These are phyloP conservation scores for Monilinia fructigena DNA, from an alignment of 2,329 filamentous ascomycete species.

Conservation along the genomic window DNA sequence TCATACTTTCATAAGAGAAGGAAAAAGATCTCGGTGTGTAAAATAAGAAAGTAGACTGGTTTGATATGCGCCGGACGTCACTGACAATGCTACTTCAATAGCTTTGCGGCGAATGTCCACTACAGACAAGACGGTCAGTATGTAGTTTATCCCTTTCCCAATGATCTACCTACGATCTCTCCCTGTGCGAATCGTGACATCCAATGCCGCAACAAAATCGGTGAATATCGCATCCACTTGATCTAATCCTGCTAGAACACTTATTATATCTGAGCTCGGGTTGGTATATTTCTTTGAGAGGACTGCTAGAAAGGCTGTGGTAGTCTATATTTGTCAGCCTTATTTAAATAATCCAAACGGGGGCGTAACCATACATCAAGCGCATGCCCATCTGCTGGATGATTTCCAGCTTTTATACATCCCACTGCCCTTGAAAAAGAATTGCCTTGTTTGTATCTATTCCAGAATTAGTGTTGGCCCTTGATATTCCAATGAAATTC, in stretches of 20 bases:
- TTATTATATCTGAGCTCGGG: slow-evolving; percentile 91
- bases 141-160: background rate
- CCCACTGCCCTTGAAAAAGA: slow-evolving; percentile 72
- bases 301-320: slow-evolving; percentile 83
- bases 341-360: slow-evolving; percentile 21
- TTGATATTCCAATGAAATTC: background rate
- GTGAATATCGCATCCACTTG: slow-evolving; percentile 83
- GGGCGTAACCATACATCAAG: slow-evolving; percentile 66
- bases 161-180: slow-evolving; percentile 56
- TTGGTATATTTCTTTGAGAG: slow-evolving; percentile 91
- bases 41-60: slow-evolving; percentile 93
- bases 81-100: slow-evolving; percentile 75
- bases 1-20: slow-evolving; percentile 85
- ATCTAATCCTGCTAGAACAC: slow-evolving; percentile 83
- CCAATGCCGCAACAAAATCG: slow-evolving; percentile 80
- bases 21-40: slow-evolving; percentile 90
- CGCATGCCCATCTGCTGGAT: slow-evolving; percentile 70
- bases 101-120: slow-evolving; percentile 76
- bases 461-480: slow-evolving; percentile 24
- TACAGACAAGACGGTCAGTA: slow-evolving; percentile 43
- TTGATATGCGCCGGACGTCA: slow-evolving; percentile 92
- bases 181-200: slow-evolving; percentile 78
- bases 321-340: slow-evolving; percentile 64
- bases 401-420: slow-evolving; percentile 59
- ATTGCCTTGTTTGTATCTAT: slow-evolving; percentile 48